Base-by-base conservation (phyloP, 129 eudicot species). In the Artemisia tridentata region DNA sequence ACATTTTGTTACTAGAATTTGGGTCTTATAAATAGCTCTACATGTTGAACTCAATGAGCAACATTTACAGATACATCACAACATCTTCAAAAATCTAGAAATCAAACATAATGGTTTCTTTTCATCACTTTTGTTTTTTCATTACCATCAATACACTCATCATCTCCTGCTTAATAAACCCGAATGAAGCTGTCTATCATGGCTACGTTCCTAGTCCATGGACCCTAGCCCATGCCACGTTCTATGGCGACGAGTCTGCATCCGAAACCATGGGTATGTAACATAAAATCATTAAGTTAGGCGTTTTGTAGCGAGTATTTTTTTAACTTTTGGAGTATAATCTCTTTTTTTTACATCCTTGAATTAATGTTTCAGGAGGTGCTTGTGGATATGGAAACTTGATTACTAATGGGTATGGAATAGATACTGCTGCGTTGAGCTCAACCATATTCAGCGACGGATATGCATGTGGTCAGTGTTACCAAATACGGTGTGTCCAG, bases 361-460 rank as follows among this genome's bases (percentile, higher is more conserved):
- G 9, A 38, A 38, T 38, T 7, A 55, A 7, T 38, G 21, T 59
- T 64, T 10, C 66, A 66, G 97, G 95, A 31, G 97, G 97, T 74
- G 97, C 97, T 19, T 91, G 97, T 80, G 97, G 97, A 1, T 91
- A 88, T 65, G 97, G 93, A 60, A 88, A 91, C 82, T 61, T 88
- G 75, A 75, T 82, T 34, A 77, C 48, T 51, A 84, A 71, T 10
- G 97, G 93, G 7, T 91, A 91, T n/a, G 97, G 97, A 1, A 81
- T 84, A 0, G 76, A 77, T 60, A 91, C 97, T 14, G 89, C 97
- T 13, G 96, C 97, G 1, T 56, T 91, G 81, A 91, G 97, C 84
- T 57, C 97, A 4, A 83, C 83, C 0, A 52, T 91, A 45, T 91
- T 88, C 67, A 79, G 68, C 18, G 79, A 91, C 29, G 97, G 96